phyloP scores from a whole-genome alignment of 805 yeast species.

The Candida morakotiae region DNA sequence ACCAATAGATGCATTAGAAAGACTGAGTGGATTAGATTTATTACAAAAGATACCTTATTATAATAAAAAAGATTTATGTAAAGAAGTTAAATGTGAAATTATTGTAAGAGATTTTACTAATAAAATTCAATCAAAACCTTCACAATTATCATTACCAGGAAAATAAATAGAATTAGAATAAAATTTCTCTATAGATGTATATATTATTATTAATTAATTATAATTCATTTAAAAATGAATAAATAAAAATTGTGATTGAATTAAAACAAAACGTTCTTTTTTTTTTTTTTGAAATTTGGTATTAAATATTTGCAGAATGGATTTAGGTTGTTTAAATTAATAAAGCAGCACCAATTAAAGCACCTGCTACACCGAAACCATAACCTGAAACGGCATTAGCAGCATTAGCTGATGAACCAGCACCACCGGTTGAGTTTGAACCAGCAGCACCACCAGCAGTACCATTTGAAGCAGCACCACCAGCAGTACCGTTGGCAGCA shows the following conservation, averaged over 20 bases:
- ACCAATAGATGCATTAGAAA: constrained; percentile 85
- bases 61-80: constrained; percentile 63
- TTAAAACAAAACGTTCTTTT: not conserved
- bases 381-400: not conserved
- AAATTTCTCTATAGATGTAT: not conserved
- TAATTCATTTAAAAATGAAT: not conserved
- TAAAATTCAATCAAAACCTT: constrained; percentile 19
- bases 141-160: not conserved
- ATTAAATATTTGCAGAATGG: constrained; percentile 1
- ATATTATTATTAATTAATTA: not conserved
- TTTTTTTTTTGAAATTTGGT: not conserved
- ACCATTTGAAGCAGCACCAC: constrained; percentile 1
- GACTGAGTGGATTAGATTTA: constrained; percentile 80
- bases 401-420: not conserved
- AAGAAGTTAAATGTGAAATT: constrained; percentile 74
- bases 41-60: constrained; percentile 61
- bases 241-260: not conserved
- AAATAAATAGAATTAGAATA: not conserved
- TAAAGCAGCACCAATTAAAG: constrained; percentile 6
- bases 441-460: constrained; percentile 1
- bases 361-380: constrained; percentile 6
- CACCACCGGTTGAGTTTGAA: not conserved
- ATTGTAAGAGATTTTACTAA: constrained; percentile 76
- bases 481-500: constrained; percentile 5
- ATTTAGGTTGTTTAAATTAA: not conserved